Percentiles rank a stretch among this genome's conserved stretches.
These are phyloP conservation scores for Euphorbia celastroides DNA, from an alignment of 441 rosid genomes.

Conservation along the genomic window DNA sequence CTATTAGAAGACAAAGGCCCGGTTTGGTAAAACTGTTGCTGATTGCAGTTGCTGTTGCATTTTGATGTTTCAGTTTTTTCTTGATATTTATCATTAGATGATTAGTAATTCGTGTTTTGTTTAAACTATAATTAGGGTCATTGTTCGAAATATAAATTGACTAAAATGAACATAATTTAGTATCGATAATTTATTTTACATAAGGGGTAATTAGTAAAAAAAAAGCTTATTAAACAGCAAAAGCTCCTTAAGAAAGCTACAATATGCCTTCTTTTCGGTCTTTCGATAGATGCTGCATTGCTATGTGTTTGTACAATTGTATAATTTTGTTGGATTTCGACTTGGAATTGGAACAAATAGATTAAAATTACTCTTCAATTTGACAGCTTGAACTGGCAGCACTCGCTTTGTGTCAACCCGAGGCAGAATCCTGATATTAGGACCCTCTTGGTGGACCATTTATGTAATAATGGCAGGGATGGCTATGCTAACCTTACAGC, in stretches of 20 bases:
- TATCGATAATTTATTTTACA: too few species aligned
- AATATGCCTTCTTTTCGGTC: background rate
- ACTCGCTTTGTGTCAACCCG: slow-evolving; percentile 74
- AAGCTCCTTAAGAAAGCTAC: too few species aligned
- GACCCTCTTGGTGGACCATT: slow-evolving; percentile 71
- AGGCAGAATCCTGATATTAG: slow-evolving; percentile 76
- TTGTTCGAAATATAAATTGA: too few species aligned
- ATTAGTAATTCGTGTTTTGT: too few species aligned
- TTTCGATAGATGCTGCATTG: background rate
- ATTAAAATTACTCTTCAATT: slow-evolving; percentile 10
- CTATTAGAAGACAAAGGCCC: too few species aligned
- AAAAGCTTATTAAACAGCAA: too few species aligned
- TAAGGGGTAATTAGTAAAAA: slow-evolving; percentile 6
- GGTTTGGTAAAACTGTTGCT: too few species aligned
- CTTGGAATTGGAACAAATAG: background rate
- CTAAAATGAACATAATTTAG: too few species aligned
- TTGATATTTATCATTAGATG: too few species aligned
- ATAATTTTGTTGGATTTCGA: background rate
- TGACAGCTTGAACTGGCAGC: slow-evolving; percentile 83
- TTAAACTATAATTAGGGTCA: too few species aligned
- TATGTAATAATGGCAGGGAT: slow-evolving; percentile 64
- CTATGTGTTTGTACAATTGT: background rate
- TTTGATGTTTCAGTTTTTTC: too few species aligned
- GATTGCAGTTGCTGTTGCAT: too few species aligned
- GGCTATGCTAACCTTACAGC: slow-evolving; percentile 58